These are phyloP conservation scores for Phalaenopsis aphrodite DNA, from an alignment of 106 monocot genomes.

Conservation along the genomic window DNA sequence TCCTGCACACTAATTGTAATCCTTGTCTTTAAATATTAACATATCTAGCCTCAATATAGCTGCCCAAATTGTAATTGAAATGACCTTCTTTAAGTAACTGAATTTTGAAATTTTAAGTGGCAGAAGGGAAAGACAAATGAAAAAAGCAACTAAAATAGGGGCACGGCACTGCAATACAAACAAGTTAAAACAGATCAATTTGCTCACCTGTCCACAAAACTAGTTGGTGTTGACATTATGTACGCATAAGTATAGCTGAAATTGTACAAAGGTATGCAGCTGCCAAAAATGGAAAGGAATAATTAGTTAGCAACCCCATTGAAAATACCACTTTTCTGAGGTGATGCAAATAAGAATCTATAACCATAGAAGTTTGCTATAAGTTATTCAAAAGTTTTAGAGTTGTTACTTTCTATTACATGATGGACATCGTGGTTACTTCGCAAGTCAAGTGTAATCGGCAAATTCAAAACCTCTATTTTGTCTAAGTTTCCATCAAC, in stretches of 20 bases:
- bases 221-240: slow-evolving; percentile 21
- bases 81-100: background rate
- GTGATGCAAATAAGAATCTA: background rate
- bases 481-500: too few species aligned
- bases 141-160: background rate
- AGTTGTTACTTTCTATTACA: too few species aligned
- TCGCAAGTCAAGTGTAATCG: too few species aligned
- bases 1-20: background rate
- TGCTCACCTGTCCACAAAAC: slow-evolving; percentile 26
- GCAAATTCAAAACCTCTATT: too few species aligned
- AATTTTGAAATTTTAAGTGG: background rate
- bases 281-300: slow-evolving; percentile 9
- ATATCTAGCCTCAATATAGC: background rate
- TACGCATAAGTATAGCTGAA: slow-evolving; percentile 26
- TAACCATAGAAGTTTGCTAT: background rate
- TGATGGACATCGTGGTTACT: too few species aligned
- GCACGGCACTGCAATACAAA: background rate
- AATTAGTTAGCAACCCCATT: background rate
- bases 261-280: slow-evolving; percentile 28
- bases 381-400: background rate
- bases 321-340: background rate
- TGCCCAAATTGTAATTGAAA: background rate
- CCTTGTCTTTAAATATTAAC: background rate
- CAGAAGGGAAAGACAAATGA: background rate
- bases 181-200: slow-evolving; percentile 2